These are phyloP conservation scores for Plasmodium adleri DNA, from an alignment of 169 alveolate species.

Conservation along the genomic window DNA sequence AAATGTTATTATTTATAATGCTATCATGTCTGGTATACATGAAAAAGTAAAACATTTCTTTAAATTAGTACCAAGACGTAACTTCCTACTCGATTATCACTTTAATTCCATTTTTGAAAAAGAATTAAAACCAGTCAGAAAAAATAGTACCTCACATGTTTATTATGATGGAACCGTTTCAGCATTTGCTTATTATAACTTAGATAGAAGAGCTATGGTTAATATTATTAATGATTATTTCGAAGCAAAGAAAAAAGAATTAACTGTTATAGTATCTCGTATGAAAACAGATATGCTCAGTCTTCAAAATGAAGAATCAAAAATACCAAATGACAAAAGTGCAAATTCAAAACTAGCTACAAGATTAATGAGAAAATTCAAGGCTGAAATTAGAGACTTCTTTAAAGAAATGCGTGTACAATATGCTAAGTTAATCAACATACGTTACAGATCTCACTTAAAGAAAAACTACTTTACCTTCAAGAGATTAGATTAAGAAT, in stretches of 20 bases:
- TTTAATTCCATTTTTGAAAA: conserved; percentile 30
- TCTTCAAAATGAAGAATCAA: conserved; percentile 1
- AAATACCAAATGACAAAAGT: background rate
- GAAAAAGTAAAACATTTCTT: conserved; percentile 14
- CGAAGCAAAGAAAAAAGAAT: conserved; percentile 43
- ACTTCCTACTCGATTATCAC: conserved; percentile 2
- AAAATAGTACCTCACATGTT: background rate
- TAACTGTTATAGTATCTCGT: conserved; percentile 21
- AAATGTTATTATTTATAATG: conserved; percentile 36
- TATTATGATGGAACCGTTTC: conserved; percentile 27
- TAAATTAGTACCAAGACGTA: conserved; percentile 33
- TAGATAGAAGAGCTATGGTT: conserved; percentile 52
- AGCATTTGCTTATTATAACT: conserved; percentile 23
- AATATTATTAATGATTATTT: conserved; percentile 34
- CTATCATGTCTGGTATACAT: conserved; percentile 14
- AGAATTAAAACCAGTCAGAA: conserved; percentile 2
- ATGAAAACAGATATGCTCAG: conserved; percentile 44
- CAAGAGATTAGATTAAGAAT: conserved; percentile 14
- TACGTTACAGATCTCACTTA: conserved; percentile 18
- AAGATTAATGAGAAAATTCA: conserved; percentile 11
- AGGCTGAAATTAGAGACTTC: conserved; percentile 20
- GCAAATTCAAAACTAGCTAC: conserved; percentile 1
- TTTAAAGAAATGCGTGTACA: conserved; percentile 37
- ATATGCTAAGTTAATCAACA: conserved; percentile 16
- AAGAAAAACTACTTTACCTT: conserved; percentile 34